Evolutionary conservation across 371 early-diverging fungal genomes (phyloP).

Genomic region (Mucor piriformis): DNA sequence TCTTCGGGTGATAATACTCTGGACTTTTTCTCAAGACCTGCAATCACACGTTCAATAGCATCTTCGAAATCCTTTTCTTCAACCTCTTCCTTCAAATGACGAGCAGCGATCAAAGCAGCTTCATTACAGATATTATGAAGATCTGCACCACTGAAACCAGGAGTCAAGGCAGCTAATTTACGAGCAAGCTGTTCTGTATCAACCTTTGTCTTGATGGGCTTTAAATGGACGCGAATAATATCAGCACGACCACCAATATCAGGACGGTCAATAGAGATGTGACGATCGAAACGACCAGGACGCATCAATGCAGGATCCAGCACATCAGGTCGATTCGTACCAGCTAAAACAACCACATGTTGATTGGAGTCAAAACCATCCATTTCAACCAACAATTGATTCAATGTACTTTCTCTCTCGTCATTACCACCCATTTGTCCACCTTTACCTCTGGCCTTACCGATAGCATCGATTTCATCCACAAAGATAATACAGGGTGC

Average conservation of each 20-base stretch:
- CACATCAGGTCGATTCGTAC: constrained; percentile 94
- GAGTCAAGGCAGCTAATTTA: constrained; percentile 92
- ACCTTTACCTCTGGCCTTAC: constrained; percentile 95
- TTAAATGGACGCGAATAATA: constrained; percentile 95
- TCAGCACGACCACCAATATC: constrained; percentile 94
- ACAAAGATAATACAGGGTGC: constrained; percentile 99
- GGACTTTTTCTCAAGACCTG: constrained; percentile 96
- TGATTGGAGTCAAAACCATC: constrained; percentile 95
- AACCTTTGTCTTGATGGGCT: constrained; percentile 88
- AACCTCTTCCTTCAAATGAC: constrained; percentile 73
- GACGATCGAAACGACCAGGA: constrained; percentile 99
- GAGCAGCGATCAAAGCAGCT: constrained; percentile 95
- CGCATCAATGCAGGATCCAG: constrained; percentile 92
- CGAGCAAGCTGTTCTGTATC: constrained; percentile 73
- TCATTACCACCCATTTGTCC: constrained; percentile 88
- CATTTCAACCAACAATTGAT: constrained; percentile 99
- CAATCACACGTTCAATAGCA: constrained; percentile 98
- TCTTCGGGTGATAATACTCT: constrained; percentile 94
- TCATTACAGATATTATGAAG: constrained; percentile 99
- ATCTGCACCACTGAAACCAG: constrained; percentile 98
- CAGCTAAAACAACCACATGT: constrained; percentile 94
- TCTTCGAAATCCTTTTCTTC: constrained; percentile 89
- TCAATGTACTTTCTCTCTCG: constrained; percentile 97
- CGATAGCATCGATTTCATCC: constrained; percentile 99
- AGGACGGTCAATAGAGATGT: constrained; percentile 95